These are phyloP conservation scores for Antitrichia curtipendula DNA, from an alignment of 225 moss, liverwort and hornwort species.

Conservation along the genomic window DNA sequence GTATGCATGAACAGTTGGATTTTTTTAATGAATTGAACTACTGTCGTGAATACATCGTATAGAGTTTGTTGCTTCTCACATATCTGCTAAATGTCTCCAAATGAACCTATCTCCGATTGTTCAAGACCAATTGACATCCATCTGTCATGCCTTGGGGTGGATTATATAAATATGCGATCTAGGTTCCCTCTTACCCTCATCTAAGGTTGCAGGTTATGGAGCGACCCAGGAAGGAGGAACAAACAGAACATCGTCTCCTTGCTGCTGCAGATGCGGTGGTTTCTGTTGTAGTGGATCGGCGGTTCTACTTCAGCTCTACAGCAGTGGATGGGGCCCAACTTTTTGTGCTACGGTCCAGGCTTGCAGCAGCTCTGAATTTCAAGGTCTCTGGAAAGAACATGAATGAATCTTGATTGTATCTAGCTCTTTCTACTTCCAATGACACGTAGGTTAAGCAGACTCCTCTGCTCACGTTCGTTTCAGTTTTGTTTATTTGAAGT, in stretches of 20 bases:
- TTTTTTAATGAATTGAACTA: neutral
- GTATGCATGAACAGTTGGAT: neutral
- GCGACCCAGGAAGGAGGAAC: conserved; percentile 41
- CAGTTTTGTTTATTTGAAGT: neutral
- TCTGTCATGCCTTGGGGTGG: neutral
- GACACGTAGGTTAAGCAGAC: neutral
- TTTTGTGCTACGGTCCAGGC: conserved; percentile 67
- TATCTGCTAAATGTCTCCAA: neutral
- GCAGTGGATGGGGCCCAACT: conserved; percentile 84
- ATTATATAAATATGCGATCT: neutral
- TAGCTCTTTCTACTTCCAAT: neutral
- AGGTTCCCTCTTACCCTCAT: neutral
- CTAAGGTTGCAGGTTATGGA: conserved; percentile 11
- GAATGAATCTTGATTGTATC: neutral
- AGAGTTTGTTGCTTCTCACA: neutral
- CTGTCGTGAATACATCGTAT: neutral
- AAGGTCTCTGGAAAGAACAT: conserved; percentile 37
- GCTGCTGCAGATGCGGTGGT: conserved; percentile 48
- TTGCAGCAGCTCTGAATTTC: conserved; percentile 67
- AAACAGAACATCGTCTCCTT: conserved; percentile 47
- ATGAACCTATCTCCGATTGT: no score
- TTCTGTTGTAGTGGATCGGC: conserved; percentile 75
- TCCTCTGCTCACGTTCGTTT: neutral
- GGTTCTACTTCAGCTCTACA: conserved; percentile 66
- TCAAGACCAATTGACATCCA: no score